Percentiles rank a stretch among this genome's conserved stretches.
Conservation (phyloP, 1,284 basidiomycete species). For the Malassezia globosa region DNA sequence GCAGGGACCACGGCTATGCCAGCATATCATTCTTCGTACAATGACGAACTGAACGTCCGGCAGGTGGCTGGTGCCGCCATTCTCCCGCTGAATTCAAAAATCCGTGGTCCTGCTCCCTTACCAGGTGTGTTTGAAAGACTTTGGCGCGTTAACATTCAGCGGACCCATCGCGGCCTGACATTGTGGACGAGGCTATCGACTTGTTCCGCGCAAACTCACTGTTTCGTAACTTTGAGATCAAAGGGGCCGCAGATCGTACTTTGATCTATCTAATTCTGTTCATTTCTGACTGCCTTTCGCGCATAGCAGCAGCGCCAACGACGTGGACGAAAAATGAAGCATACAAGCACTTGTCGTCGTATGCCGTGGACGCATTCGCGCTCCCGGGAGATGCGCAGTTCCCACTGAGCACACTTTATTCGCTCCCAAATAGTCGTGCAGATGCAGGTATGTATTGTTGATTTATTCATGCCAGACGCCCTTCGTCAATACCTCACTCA, state of each 20-base stretch:
- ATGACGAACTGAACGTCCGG: slow-evolving; percentile 68
- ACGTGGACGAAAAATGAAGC: slow-evolving; percentile 59
- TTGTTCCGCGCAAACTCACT: slow-evolving; percentile 97
- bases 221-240: slow-evolving; percentile 99
- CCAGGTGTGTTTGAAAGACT: slow-evolving; percentile 53
- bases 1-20: slow-evolving; percentile 16
- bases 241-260: slow-evolving; percentile 80
- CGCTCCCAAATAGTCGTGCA: slow-evolving; percentile 61
- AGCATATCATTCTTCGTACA: slow-evolving; percentile 81
- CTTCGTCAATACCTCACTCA: slow-evolving; percentile 84
- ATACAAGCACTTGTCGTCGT: slow-evolving; percentile 72
- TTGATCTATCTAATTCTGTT: slow-evolving; percentile 97
- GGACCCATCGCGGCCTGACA: slow-evolving; percentile 68
- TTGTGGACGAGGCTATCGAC: slow-evolving; percentile 90
- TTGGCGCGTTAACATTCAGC: slow-evolving; percentile 48
- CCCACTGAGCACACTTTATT: slow-evolving; percentile 82
- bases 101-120: slow-evolving; percentile 76
- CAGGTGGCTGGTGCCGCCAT: slow-evolving; percentile 81
- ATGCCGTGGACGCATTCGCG: slow-evolving; percentile 76
- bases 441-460: slow-evolving; percentile 92
- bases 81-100: slow-evolving; percentile 78
- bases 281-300: slow-evolving; percentile 85
- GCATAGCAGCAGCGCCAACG: slow-evolving; percentile 35
- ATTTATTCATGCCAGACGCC: too few relatives aligned
- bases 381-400: slow-evolving; percentile 94